Base-by-base conservation (phyloP, 2,329 filamentous ascomycete species). In the Paecilomyces fulvus region DNA sequence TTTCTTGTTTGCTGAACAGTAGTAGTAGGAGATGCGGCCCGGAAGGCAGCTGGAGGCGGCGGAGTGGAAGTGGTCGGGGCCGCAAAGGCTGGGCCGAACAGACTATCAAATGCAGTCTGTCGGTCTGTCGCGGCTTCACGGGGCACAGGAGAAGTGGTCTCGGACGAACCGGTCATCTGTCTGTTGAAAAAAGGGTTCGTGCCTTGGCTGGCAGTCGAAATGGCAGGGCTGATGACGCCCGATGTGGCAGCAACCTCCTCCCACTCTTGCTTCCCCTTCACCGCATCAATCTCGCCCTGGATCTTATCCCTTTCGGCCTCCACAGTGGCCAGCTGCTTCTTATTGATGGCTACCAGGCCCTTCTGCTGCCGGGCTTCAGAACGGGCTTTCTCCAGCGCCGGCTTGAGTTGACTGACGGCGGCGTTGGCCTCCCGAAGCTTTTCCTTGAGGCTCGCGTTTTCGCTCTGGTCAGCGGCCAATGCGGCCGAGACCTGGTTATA, bases 111-210 rank as follows among this genome's bases (percentile, higher is more conserved):
- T 3, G 86, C 85, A 72, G 82, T 85, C 61, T 89, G 86, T 52
- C 79, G 77, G 56, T 78, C 75, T 52, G 62, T 73, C 2, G 68
- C 58, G 7, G 65, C 59, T 51, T 66, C 69, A 10, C 79, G 75
- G 49, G 78, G 77, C 25, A 75, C 77, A 17, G 79, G 77, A 64
- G 78, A 75, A 48, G 78, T 76, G 37, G 76, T 77, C 7, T 82
- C 80, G 37, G 77, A 72, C 7, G 73, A 67, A 25, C 72, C 75
- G 10, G 75, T 77, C n/a, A 77, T 73, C 6, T 78, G 75, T 57
- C 80, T 81, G 67, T 90, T 86, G 78, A 96, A 96, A 79, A 99
- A 99, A 0, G 94, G 94, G 70, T 99, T 99, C 66, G 91, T 96
- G 64, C 82, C 89, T 61, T 76, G 78, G 70, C 87, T 92, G 49